Evolutionary conservation across 148 eudicot genomes (phyloP).

Genomic region (Suaeda aralocaspica): DNA sequence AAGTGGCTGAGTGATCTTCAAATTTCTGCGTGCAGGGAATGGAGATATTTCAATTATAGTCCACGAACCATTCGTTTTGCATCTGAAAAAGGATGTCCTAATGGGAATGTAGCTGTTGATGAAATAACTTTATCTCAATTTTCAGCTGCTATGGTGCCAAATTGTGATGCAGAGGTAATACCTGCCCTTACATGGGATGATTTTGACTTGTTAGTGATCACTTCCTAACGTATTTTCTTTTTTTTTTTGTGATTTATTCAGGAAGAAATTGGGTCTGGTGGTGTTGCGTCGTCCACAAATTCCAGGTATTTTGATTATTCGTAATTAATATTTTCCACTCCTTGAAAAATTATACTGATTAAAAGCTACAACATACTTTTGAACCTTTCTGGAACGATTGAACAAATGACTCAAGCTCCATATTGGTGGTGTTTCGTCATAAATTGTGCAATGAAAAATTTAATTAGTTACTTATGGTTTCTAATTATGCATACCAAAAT

Average conservation of each 20-base stretch:
- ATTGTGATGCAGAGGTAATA: slow-evolving; percentile 30
- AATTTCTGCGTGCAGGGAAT: slow-evolving; percentile 49
- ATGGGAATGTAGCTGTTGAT: slow-evolving; percentile 32
- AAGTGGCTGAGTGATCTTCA: too few relatives aligned
- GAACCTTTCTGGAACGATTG: neutral
- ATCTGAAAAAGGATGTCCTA: slow-evolving; percentile 37
- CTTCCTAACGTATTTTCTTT: slow-evolving; percentile 5
- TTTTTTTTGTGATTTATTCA: slow-evolving; percentile 16
- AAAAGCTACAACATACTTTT: neutral
- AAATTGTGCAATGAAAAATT: neutral
- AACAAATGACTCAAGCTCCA: neutral
- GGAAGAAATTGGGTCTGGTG: slow-evolving; percentile 11
- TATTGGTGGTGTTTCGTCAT: neutral
- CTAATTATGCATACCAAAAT: neutral
- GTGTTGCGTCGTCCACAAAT: slow-evolving; percentile 8
- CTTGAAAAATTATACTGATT: neutral
- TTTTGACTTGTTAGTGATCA: slow-evolving; percentile 9
- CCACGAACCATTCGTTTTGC: slow-evolving; percentile 57
- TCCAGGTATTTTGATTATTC: slow-evolving; percentile 20
- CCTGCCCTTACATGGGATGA: slow-evolving; percentile 12
- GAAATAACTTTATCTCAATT: slow-evolving; percentile 60
- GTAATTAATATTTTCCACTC: neutral
- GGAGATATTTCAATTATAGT: slow-evolving; percentile 62
- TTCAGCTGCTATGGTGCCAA: slow-evolving; percentile 74
- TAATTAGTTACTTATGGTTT: neutral